Evolutionary conservation across 331 rosid genomes (phyloP), one percentile per base, ranked within the genome.

Genomic region (Pyrus hybrid): DNA sequence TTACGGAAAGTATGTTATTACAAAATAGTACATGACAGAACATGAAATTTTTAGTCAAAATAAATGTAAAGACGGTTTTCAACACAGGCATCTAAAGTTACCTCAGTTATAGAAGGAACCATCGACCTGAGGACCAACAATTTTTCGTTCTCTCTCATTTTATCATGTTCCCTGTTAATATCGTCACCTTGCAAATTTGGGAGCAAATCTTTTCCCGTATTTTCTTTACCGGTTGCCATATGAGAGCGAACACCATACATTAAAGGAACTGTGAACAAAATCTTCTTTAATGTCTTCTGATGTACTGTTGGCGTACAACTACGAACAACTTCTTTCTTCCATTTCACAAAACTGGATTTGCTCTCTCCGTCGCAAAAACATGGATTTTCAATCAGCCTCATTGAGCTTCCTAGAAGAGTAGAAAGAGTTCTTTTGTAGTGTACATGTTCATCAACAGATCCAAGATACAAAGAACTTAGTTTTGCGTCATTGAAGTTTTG

Each of bases 61-160:
- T 20, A 30, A 63, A 61, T 20, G 76, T 56, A 35, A 32, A 73
- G 32, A 21, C 62, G 30, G 45, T 5, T 58, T 69, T 68, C 49
- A 20, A 37, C 43, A 37, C 43, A 37, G 43, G 43, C 43, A 37
- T 37, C 43, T 37, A 37, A 47, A 80, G 68, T 80, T 82, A 93
- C 95, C 98, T 93, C 85, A 43, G 66, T 67, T 30, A 85, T 80
- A 41, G 86, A 82, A 77, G 93, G 96, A 78, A 86, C 73, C 84
- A 85, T 71, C 22, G 94, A 86, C 79, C 83, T 85, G 45, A 87
- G 85, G 66, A 78, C 90, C 79, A 83, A 76, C 63, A 72, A 84
- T 35, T 73, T 90, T 67, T 80, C 83, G 5, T 66, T 67, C 79
- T 92, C 96, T 66, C 62, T 77, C 35, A 28, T 43, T 69, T 76